Conservation (phyloP, 352 stramenopile genomes). For the Pythium apleroticum region DNA sequence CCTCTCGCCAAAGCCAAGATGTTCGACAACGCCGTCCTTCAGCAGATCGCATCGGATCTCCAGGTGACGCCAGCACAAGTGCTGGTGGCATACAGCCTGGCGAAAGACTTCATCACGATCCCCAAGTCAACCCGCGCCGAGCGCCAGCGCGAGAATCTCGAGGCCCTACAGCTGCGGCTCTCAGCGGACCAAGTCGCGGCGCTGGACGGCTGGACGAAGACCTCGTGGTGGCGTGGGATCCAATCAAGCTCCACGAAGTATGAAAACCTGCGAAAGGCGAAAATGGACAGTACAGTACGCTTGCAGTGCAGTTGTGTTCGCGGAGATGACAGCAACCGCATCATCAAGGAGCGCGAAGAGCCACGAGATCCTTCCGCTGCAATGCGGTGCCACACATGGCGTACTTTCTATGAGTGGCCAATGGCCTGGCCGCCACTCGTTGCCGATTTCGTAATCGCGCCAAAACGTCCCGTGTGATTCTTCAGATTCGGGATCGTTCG, state of each 20-base stretch:
- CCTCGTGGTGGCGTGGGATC: conserved; percentile 53
- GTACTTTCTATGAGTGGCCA: conserved; percentile 11
- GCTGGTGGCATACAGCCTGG: conserved; percentile 45
- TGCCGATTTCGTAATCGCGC: conserved; percentile 20
- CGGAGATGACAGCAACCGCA: neutral
- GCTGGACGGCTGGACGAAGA: conserved; percentile 44
- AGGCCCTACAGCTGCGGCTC: conserved; percentile 33
- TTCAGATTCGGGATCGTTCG: conserved; percentile 27
- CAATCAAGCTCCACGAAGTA: conserved; percentile 39
- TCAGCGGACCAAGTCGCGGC: conserved; percentile 33
- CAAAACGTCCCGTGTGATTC: conserved; percentile 13
- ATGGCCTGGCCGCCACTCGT: conserved; percentile 15
- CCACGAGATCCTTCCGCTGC: conserved; percentile 24
- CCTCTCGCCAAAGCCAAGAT: conserved; percentile 42
- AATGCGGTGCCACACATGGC: conserved; percentile 16
- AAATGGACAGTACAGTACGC: neutral
- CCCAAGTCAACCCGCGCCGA: conserved; percentile 48
- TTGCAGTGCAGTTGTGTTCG: no score
- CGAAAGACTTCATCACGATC: conserved; percentile 60
- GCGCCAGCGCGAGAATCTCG: conserved; percentile 54
- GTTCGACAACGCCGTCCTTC: conserved; percentile 33
- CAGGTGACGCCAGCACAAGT: conserved; percentile 42
- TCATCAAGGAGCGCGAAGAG: neutral
- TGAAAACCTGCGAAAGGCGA: conserved; percentile 19
- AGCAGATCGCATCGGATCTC: conserved; percentile 33